Evolutionary conservation across 768 basidiomycete genomes (phyloP), one percentile per base, ranked within the genome.

Genomic region (Pleurotus ostreatus): DNA sequence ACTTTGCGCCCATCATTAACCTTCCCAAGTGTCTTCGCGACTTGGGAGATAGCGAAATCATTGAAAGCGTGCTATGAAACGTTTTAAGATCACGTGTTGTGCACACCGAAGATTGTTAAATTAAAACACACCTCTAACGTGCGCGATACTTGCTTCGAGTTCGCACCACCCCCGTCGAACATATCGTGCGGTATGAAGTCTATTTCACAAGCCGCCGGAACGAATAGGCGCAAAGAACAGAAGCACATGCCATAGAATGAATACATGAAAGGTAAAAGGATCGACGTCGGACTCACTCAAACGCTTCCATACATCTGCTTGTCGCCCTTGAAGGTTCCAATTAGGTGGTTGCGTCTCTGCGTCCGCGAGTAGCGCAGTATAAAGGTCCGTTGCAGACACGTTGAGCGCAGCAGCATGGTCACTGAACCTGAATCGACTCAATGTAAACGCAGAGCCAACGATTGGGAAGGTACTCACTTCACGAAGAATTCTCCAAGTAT

Each of bases 401-500:
- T 74, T 70, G 2, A 85, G 67, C 5, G 70, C 66, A 2, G 69
- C 65, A 13, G 81, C 78, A 43, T 83, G 75, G 3, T 80, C 67
- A 40, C 74, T 68, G 68, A 78, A 86, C 63, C 84, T 85, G 37
- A 5, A 13, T 23, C 20, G 13, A 34, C 4, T 34, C 30, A 34
- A 9, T 9, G 30, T 34, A 34, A 22, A 49, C 11, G 25, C 2
- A 22, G 11, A 30, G 4, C 2, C 9, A 49, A 9, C 37, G 22
- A 49, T 37, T 13, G 5, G 16, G 1, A 9, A 44, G 6, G 23
- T 5, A 63, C 73, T 13, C 59, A 84, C 82, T 85, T 85, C 26
- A 84, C 82, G 58, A 82, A 80, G 69, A 85, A 85, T 65, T 86
- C 85, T 13, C 76, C 79, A 6, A 86, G 66, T 39, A 86, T 84